These are phyloP conservation scores for Udeniomyces megalosporus DNA, from an alignment of 768 basidiomycete genomes.

Conservation along the genomic window DNA sequence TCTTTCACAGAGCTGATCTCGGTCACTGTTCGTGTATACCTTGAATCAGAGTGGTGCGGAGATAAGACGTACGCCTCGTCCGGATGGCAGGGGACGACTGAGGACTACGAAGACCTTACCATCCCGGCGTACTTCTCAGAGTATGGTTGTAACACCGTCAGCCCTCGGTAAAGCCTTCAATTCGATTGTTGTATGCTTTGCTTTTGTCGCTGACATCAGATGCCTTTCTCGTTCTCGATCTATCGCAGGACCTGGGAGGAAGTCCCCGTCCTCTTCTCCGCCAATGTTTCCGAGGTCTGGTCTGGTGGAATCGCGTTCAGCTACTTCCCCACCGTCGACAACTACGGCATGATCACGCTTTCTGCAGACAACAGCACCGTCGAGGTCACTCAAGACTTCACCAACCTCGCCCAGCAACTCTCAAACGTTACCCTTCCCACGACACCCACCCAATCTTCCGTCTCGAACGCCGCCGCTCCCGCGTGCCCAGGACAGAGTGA, in stretches of 20 bases:
- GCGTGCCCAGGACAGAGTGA: slow-evolving; percentile 48
- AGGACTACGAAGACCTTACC: slow-evolving; percentile 38
- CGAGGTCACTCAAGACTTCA: slow-evolving; percentile 32
- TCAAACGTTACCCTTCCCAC: slow-evolving; percentile 39
- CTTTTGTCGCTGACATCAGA: neutral
- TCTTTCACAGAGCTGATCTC: neutral
- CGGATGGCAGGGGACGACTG: slow-evolving; percentile 31
- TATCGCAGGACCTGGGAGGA: slow-evolving; percentile 67
- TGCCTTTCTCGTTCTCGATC: slow-evolving; percentile 32
- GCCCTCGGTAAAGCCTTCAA: neutral
- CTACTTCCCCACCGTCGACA: slow-evolving; percentile 67
- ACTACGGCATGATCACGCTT: slow-evolving; percentile 75
- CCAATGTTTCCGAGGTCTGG: slow-evolving; percentile 60
- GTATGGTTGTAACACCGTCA: slow-evolving; percentile 37
- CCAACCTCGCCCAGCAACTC: slow-evolving; percentile 49
- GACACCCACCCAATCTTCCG: slow-evolving; percentile 40
- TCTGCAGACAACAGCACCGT: slow-evolving; percentile 38
- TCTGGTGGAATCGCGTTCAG: slow-evolving; percentile 74
- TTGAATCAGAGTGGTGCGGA: slow-evolving; percentile 54
- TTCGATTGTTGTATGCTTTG: neutral
- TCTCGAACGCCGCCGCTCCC: slow-evolving; percentile 36
- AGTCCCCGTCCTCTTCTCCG: slow-evolving; percentile 50
- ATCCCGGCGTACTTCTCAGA: slow-evolving; percentile 81
- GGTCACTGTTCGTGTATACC: slow-evolving; percentile 12
- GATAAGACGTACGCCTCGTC: slow-evolving; percentile 44